A percentile compares a stretch with the other conserved stretches of the same genome.
Conservation (phyloP, 2,329 filamentous ascomycete species). For the Stromatinia cepivora region DNA sequence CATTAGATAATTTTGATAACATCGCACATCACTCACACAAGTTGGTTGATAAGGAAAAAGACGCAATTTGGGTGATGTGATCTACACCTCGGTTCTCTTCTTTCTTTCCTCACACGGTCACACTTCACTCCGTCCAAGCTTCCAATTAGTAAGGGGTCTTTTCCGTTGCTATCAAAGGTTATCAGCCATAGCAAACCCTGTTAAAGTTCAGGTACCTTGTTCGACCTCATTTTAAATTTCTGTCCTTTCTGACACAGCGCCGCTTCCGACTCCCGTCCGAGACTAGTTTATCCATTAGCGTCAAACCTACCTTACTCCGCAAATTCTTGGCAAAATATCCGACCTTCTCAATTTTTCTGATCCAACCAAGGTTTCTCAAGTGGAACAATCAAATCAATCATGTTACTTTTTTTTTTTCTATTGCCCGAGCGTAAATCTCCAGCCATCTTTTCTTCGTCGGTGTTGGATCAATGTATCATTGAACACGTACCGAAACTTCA, state of each 20-base stretch:
- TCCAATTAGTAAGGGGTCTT: not conserved
- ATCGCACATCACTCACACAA: not conserved
- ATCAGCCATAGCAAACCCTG: not conserved
- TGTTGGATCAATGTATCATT: too few species aligned
- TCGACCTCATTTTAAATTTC: not conserved
- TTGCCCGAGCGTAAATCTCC: constrained; percentile 10
- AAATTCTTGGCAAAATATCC: not conserved
- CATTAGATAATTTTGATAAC: not conserved
- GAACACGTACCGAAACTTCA: not conserved
- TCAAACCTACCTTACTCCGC: not conserved
- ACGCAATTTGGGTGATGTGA: not conserved
- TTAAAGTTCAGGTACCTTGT: not conserved
- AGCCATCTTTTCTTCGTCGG: constrained; percentile 10
- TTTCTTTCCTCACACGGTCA: not conserved
- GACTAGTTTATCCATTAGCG: not conserved
- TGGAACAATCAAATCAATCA: not conserved
- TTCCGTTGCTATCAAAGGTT: not conserved
- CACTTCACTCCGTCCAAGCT: constrained; percentile 7
- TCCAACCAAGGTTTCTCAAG: not conserved
- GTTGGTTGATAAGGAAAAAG: not conserved
- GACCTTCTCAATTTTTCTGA: constrained; percentile 2
- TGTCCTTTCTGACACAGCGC: not conserved
- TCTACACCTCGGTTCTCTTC: constrained; percentile 6
- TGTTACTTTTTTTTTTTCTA: not conserved
- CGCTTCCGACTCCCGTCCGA: constrained; percentile 15